Evolutionary conservation across 2,329 filamentous ascomycete genomes (phyloP), one percentile per base, ranked within the genome.

Genomic region (Penicillium vulpinum): DNA sequence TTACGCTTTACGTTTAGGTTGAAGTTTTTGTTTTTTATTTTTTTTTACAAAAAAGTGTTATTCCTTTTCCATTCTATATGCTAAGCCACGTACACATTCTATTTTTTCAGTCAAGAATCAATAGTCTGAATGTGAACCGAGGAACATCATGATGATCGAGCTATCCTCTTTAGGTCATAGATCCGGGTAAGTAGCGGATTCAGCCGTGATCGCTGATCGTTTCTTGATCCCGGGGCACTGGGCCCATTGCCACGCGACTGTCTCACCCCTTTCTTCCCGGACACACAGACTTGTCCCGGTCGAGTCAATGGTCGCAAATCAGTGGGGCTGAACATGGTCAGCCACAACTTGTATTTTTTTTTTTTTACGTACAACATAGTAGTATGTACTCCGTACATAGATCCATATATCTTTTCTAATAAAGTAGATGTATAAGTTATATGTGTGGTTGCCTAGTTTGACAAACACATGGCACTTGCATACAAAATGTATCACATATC

Each of bases 401-500:
- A n/a, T n/a, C n/a, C n/a, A n/a, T n/a, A n/a, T n/a, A n/a, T n/a
- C n/a, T n/a, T n/a, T n/a, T n/a, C n/a, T n/a, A n/a, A n/a, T n/a
- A n/a, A n/a, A n/a, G n/a, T n/a, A n/a, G 15, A 15, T 28, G 2
- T 28, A 41, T 39, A 33, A n/a, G n/a, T n/a, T n/a, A n/a, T n/a
- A n/a, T n/a, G n/a, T n/a, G n/a, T 41, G 40, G 54, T 56, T 54
- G 48, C 61, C 61, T 61, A 16, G 46, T 26, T 43, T 61, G 63
- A 64, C 62, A 63, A 58, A 65, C 62, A 63, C 59, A 65, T 65
- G 62, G 62, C 61, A 62, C 59, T 55, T 63, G 62, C 62, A 63
- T 35, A 11, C 29, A 5, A 13, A 56, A 36, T 46, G 50, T 59
- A 46, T 58, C 56, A 51, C 51, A 50, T 54, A 51, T 58, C 56